Percentiles rank a stretch among this genome's conserved stretches.
Evolutionary conservation across 2,329 filamentous ascomycete genomes (phyloP).

Genomic region (Penicillium sp.): DNA sequence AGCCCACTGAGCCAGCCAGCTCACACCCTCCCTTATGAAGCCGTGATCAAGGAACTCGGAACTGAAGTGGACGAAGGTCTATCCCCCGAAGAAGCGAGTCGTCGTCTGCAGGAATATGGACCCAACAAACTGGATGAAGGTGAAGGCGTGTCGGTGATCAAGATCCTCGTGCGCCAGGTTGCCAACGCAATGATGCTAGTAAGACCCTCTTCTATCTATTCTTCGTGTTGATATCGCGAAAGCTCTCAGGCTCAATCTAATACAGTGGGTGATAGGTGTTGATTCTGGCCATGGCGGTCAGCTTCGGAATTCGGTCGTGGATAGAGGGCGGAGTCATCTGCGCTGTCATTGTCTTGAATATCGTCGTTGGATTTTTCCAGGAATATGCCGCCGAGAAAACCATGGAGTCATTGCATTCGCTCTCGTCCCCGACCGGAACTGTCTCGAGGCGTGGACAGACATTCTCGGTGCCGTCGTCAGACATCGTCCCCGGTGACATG

Average conservation of each 20-base stretch:
- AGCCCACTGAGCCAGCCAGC: conserved; percentile 51
- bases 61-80: conserved; percentile 59
- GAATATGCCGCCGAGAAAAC: conserved; percentile 59
- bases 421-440: conserved; percentile 54
- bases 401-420: conserved; percentile 55
- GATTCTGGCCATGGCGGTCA: conserved; percentile 67
- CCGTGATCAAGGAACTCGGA: conserved; percentile 55
- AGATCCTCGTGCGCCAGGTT: conserved; percentile 64
- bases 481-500: conserved; percentile 61
- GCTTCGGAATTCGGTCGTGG: conserved; percentile 53
- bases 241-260: neutral
- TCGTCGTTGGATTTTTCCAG: conserved; percentile 57
- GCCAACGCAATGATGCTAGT: conserved; percentile 67
- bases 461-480: conserved; percentile 51
- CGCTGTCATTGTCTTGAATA: conserved; percentile 58
- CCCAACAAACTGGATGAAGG: conserved; percentile 65
- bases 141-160: conserved; percentile 65
- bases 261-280: conserved; percentile 50
- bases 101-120: conserved; percentile 56
- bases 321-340: conserved; percentile 58
- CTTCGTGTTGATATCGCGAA: neutral
- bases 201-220: conserved; percentile 13
- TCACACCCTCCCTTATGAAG: conserved; percentile 56
- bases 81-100: conserved; percentile 53
- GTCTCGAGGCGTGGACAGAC: conserved; percentile 56